Percentiles rank a stretch among this genome's conserved stretches.
Evolutionary conservation across 2,329 filamentous ascomycete genomes (phyloP).

Genomic region (Colletotrichum musicola): DNA sequence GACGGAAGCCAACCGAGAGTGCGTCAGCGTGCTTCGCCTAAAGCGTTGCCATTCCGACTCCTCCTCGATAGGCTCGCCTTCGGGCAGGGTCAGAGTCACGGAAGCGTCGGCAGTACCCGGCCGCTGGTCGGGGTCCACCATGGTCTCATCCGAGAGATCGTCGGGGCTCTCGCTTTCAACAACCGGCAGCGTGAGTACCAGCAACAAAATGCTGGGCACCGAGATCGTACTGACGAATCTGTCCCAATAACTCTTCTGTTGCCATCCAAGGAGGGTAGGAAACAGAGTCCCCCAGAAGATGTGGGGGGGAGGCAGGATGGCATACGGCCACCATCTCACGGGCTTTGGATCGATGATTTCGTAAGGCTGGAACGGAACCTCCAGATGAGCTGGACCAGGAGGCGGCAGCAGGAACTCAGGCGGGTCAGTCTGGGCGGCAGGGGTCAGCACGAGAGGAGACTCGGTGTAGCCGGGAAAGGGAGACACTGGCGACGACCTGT

Average conservation of each 20-base stretch:
- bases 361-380: constrained; percentile 61
- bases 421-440: constrained; percentile 54
- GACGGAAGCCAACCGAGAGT: constrained; percentile 42
- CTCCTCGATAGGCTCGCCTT: constrained; percentile 47
- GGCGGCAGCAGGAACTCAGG: constrained; percentile 70
- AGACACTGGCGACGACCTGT: constrained; percentile 62
- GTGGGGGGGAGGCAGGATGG: constrained; percentile 77
- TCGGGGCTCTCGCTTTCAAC: constrained; percentile 78
- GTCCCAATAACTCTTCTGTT: constrained; percentile 85
- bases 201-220: constrained; percentile 88
- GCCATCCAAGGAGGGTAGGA: constrained; percentile 87
- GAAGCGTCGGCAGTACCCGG: constrained; percentile 45
- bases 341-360: constrained; percentile 56
- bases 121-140: constrained; percentile 13
- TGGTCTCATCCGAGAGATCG: constrained; percentile 54
- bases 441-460: constrained; percentile 60
- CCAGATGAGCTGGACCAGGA: constrained; percentile 54
- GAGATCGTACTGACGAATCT: constrained; percentile 85
- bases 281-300: constrained; percentile 82
- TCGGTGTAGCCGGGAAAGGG: constrained; percentile 80
- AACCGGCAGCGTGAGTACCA: constrained; percentile 92
- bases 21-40: constrained; percentile 59
- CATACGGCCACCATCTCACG: constrained; percentile 86
- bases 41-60: constrained; percentile 73
- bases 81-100: constrained; percentile 52